Percentiles rank a stretch among this genome's conserved stretches.
Conservation (phyloP, 768 basidiomycete genomes). For the Omphalotus guepiniiformis region DNA sequence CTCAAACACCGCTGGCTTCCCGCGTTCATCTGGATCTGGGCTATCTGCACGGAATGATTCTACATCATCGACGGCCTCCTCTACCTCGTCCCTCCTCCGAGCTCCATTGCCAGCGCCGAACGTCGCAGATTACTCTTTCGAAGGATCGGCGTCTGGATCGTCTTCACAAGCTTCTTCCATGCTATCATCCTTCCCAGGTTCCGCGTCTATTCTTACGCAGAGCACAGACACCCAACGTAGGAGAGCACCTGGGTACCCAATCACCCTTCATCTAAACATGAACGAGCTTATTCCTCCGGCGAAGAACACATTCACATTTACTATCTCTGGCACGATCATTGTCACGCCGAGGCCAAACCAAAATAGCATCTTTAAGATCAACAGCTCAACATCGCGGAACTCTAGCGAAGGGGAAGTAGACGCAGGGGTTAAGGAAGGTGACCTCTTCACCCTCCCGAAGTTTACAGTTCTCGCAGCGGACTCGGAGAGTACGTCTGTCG, state of each 20-base stretch:
- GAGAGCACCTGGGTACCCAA: slow-evolving; percentile 51
- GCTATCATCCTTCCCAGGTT: slow-evolving; percentile 41
- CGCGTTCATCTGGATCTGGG: not conserved
- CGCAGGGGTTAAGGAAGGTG: slow-evolving; percentile 29
- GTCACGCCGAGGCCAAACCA: slow-evolving; percentile 42
- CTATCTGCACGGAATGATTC: slow-evolving; percentile 34
- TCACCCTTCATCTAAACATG: slow-evolving; percentile 78
- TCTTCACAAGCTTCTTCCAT: slow-evolving; percentile 35
- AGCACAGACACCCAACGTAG: slow-evolving; percentile 14
- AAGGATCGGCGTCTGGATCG: slow-evolving; percentile 36
- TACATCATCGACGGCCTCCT: slow-evolving; percentile 43
- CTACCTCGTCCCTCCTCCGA: slow-evolving; percentile 64
- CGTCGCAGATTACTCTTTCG: slow-evolving; percentile 74
- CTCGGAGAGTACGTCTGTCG: slow-evolving; percentile 50
- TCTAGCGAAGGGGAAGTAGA: slow-evolving; percentile 18
- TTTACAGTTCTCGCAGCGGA: slow-evolving; percentile 70
- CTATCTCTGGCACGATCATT: slow-evolving; percentile 60
- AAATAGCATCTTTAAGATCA: slow-evolving; percentile 19
- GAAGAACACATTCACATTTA: slow-evolving; percentile 64
- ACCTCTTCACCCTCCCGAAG: slow-evolving; percentile 56
- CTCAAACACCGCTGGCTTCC: not conserved
- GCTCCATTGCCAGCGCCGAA: slow-evolving; percentile 66
- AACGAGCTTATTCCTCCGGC: slow-evolving; percentile 66
- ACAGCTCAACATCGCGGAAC: not conserved
- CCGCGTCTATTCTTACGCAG: slow-evolving; percentile 33